These are phyloP conservation scores for Candida ovalis DNA, from an alignment of 805 yeast species.

Conservation along the genomic window DNA sequence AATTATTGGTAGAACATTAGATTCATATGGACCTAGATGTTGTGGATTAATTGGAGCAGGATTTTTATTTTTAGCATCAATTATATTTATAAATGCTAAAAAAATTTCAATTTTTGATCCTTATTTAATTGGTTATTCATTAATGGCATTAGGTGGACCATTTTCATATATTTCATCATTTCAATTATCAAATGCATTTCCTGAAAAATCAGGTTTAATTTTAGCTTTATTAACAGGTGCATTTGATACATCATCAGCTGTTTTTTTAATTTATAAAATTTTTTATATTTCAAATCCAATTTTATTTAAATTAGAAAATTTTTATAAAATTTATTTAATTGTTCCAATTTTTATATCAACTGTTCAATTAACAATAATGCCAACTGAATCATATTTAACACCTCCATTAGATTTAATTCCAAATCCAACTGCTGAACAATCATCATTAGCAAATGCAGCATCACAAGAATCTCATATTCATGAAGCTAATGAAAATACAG, in stretches of 20 bases:
- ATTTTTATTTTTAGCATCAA: slow-evolving; percentile 43
- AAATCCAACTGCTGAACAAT: slow-evolving; percentile 26
- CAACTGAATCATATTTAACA: slow-evolving; percentile 45
- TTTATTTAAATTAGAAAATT: slow-evolving; percentile 37
- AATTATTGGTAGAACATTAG: slow-evolving; percentile 46
- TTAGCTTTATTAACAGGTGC: slow-evolving; percentile 56
- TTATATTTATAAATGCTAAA: slow-evolving; percentile 40
- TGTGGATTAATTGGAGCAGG: slow-evolving; percentile 52
- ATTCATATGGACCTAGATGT: slow-evolving; percentile 47
- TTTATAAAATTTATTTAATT: slow-evolving; percentile 43
- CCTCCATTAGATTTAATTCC: slow-evolving; percentile 34
- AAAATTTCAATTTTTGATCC: slow-evolving; percentile 40
- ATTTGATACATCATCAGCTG: slow-evolving; percentile 55
- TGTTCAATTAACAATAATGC: slow-evolving; percentile 47
- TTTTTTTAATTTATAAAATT: slow-evolving; percentile 45
- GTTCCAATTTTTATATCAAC: slow-evolving; percentile 48
- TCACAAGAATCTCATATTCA: slow-evolving; percentile 25
- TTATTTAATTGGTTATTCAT: slow-evolving; percentile 46
- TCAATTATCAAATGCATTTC: slow-evolving; percentile 55
- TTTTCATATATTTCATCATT: slow-evolving; percentile 53
- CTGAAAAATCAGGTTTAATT: slow-evolving; percentile 47
- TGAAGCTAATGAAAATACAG: slow-evolving; percentile 14
- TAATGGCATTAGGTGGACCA: slow-evolving; percentile 57
- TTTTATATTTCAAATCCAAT: slow-evolving; percentile 33
- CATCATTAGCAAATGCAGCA: slow-evolving; percentile 25